Evolutionary conservation across 345 rosid genomes (phyloP).

Genomic region (Hevea brasiliensis): DNA sequence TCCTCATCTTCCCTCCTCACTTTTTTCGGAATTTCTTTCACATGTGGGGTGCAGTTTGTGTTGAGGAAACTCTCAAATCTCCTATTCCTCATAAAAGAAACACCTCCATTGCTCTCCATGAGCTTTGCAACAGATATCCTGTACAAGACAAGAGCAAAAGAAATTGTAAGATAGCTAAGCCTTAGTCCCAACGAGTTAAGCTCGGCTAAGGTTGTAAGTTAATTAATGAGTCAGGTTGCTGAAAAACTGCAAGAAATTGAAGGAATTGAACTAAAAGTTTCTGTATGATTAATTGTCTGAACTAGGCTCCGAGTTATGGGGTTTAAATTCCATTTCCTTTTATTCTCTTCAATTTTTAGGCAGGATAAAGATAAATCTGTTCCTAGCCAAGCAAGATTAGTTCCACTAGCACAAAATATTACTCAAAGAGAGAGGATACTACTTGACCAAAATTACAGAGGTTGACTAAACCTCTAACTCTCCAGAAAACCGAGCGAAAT

Average conservation of each 20-base stretch:
- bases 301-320: not conserved
- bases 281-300: not conserved
- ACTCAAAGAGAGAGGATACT: not conserved
- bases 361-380: not conserved
- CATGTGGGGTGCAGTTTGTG: conserved; percentile 29
- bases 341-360: not conserved
- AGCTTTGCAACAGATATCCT: not conserved
- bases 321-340: not conserved
- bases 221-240: not conserved
- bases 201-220: not conserved
- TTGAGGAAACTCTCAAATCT: conserved; percentile 43
- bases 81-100: conserved; percentile 44
- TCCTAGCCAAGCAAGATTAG: not conserved
- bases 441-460: not conserved
- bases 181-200: not conserved
- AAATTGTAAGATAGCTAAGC: not conserved
- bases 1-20: conserved; percentile 15
- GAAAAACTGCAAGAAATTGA: not conserved
- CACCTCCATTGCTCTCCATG: conserved; percentile 37
- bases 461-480: too few relatives aligned
- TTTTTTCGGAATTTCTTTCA: conserved; percentile 17
- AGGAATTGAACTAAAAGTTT: not conserved
- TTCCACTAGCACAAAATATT: not conserved
- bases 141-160: not conserved
- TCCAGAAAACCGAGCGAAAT: not conserved